Conservation (phyloP, 2,329 filamentous ascomycete species). For the Microdochium bolleyi region DNA sequence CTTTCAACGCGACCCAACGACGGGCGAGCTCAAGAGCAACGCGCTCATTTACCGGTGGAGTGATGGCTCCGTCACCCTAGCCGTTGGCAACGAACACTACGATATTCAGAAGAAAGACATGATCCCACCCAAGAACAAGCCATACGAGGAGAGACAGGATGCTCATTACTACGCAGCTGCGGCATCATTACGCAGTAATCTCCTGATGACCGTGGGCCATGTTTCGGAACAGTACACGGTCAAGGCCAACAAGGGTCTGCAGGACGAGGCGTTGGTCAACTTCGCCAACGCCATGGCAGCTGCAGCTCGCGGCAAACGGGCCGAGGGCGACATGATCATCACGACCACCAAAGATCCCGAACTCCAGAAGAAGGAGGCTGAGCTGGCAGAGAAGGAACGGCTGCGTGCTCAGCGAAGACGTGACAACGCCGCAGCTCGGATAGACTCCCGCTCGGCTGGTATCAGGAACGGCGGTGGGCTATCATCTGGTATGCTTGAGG, state of each 20-base stretch:
- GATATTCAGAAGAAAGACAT: conserved; percentile 64
- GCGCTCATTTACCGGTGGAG: conserved; percentile 70
- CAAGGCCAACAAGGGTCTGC: conserved; percentile 56
- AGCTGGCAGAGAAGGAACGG: conserved; percentile 67
- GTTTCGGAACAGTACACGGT: conserved; percentile 66
- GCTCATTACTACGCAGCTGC: conserved; percentile 70
- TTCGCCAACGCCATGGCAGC: conserved; percentile 61
- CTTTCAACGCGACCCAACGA: conserved; percentile 60
- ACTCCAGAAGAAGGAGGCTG: conserved; percentile 64
- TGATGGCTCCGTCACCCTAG: conserved; percentile 68
- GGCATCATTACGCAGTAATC: conserved; percentile 58
- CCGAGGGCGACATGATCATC: conserved; percentile 53
- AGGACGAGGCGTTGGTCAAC: conserved; percentile 63
- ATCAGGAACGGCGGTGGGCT: conserved; percentile 47
- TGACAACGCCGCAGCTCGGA: conserved; percentile 59
- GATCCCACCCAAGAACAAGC: conserved; percentile 50
- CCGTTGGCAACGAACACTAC: conserved; percentile 69
- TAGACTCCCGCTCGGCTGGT: conserved; percentile 48
- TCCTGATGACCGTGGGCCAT: conserved; percentile 68
- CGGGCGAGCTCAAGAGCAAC: conserved; percentile 63
- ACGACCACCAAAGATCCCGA: conserved; percentile 68
- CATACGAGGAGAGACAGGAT: conserved; percentile 61
- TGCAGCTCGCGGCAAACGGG: conserved; percentile 46
- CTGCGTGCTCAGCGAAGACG: conserved; percentile 57
- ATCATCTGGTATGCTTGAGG: conserved; percentile 64